Base-by-base conservation (phyloP, 495 filamentous ascomycete genomes). In the Xanthoparmelia taractica region DNA sequence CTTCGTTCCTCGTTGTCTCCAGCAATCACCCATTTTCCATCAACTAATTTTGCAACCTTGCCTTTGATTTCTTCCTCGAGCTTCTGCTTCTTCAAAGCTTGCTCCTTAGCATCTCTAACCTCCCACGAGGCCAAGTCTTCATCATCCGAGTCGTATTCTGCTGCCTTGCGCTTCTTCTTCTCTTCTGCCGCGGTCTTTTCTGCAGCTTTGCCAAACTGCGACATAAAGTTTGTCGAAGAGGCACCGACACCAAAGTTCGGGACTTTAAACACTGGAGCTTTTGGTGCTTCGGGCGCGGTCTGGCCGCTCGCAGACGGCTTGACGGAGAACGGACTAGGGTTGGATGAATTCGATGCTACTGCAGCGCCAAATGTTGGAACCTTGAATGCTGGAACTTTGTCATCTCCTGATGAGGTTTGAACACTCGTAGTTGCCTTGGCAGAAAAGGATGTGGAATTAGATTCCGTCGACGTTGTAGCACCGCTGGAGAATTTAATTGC, bases 71-170 rank as follows among this genome's bases (percentile, higher is more conserved):
- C 57, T 6, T 40, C 27, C 38, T 47, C 60, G 20, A 40, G 8
- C 66, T 64, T 80, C 74, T 20, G 76, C 75, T 63, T 80, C 72
- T 64, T 72, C 65, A 54, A 73, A 71, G 61, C 38, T 25, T 57
- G 76, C 74, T 55, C 18, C 6, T 57, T 38, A 23, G 50, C 60
- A 23, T 63, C 50, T 18, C 38, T 43, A 34, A 27, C 27, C 60
- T 63, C 60, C 76, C 78, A 81, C 36, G 80, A 76, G 8, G 60
- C 77, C 55, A 80, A 75, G 33, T 80, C 76, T 25, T 81, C 80
- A 34, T 82, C 79, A 17, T 83, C 82, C 0, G 79, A 82, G 59
- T 84, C 81, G 76, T 78, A 79, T 2, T 85, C 82, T 57, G 81
- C 81, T 1, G 74, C 78, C 67, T 80, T 85, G 56, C 80, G 80